A percentile compares a stretch with the other conserved stretches of the same genome.
These are phyloP conservation scores for Bipolaris sorokiniana DNA, from an alignment of 2,329 filamentous ascomycete genomes.

Conservation along the genomic window DNA sequence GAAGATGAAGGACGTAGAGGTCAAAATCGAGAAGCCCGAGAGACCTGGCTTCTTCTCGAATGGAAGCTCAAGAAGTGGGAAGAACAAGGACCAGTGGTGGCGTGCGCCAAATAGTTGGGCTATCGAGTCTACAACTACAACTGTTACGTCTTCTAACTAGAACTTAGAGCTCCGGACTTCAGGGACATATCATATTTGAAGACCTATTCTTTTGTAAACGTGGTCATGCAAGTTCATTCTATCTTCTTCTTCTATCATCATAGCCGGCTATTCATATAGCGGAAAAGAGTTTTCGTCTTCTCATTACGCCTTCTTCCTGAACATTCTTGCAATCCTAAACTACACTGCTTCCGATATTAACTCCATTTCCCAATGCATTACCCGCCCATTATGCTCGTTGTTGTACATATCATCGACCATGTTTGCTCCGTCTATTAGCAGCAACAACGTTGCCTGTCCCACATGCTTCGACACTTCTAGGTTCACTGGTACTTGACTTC, in stretches of 20 bases:
- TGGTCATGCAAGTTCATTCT: neutral
- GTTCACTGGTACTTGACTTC: neutral
- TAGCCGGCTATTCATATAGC: too few species aligned
- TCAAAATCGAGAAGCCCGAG: conserved; percentile 7
- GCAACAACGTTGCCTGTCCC: neutral
- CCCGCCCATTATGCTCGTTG: neutral
- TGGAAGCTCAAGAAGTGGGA: neutral
- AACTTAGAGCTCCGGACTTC: neutral
- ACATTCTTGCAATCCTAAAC: neutral
- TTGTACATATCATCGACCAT: neutral
- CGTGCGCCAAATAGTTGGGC: conserved; percentile 22
- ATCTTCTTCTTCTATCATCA: too few species aligned
- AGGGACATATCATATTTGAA: neutral
- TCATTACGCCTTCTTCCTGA: neutral
- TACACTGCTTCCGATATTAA: neutral
- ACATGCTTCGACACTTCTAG: neutral
- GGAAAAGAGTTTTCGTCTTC: neutral
- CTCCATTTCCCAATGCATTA: too few species aligned
- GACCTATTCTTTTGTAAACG: neutral
- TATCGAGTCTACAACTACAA: conserved; percentile 3
- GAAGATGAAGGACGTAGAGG: conserved; percentile 8
- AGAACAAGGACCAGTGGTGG: conserved; percentile 17
- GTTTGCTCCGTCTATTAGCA: conserved; percentile 11
- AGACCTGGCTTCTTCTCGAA: neutral
- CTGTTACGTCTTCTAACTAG: neutral